Evolutionary conservation across 352 stramenopile species (phyloP).

Genomic region (Pythium diclinum): DNA sequence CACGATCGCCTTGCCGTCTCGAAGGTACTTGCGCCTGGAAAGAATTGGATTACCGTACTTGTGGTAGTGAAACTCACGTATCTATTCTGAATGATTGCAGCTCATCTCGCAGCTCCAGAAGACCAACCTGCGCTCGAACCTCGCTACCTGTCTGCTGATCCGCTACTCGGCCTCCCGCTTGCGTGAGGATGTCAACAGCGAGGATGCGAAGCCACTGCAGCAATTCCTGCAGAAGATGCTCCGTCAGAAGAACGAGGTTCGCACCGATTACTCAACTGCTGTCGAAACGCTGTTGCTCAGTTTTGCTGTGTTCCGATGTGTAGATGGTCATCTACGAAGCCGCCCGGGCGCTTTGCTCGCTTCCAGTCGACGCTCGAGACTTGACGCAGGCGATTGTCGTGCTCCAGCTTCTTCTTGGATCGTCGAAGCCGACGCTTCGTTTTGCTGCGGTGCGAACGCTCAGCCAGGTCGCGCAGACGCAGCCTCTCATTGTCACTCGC

Average conservation of each 20-base stretch:
- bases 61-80: background rate
- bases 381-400: constrained; percentile 96
- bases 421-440: constrained; percentile 93
- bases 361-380: constrained; percentile 96
- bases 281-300: background rate
- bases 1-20: constrained; percentile 97
- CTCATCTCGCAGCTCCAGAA: constrained; percentile 90
- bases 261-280: background rate
- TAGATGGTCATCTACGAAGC: constrained; percentile 99
- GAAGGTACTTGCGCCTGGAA: constrained; percentile 58
- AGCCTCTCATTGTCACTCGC: constrained; percentile 95
- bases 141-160: constrained; percentile 97
- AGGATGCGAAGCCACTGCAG: constrained; percentile 79
- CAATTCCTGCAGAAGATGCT: constrained; percentile 95
- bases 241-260: constrained; percentile 92
- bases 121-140: constrained; percentile 91
- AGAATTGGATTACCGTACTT: background rate
- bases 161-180: constrained; percentile 94
- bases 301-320: background rate
- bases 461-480: constrained; percentile 87
- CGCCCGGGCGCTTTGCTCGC: constrained; percentile 93
- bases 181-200: constrained; percentile 80
- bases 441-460: constrained; percentile 97
- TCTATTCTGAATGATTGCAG: constrained; percentile 15
- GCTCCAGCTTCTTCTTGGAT: constrained; percentile 94